These are phyloP conservation scores for Sophora flavescens DNA, from an alignment of 306 rosid species.

Conservation along the genomic window DNA sequence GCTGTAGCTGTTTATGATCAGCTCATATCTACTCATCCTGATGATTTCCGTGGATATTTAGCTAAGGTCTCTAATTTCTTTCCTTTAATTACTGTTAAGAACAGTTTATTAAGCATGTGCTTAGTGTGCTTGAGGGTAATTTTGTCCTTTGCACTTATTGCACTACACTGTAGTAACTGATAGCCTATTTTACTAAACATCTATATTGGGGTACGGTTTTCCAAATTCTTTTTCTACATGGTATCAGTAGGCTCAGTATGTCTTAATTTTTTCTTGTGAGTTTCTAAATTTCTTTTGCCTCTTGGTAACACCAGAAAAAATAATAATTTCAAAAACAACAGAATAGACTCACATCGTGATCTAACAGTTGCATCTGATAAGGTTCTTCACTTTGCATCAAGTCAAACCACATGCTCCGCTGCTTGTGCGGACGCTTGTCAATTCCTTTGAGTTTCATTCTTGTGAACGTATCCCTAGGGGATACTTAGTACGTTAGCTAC, in stretches of 20 bases:
- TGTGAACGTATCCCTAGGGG: background rate
- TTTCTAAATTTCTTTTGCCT: too few relatives aligned
- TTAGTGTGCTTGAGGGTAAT: background rate
- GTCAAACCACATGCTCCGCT: background rate
- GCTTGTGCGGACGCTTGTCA: background rate
- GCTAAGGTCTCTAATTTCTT: conserved; percentile 71
- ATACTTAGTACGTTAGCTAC: too few relatives aligned
- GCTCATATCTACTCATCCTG: conserved; percentile 78
- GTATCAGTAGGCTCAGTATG: too few relatives aligned
- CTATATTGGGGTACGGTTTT: too few relatives aligned
- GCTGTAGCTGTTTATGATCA: conserved; percentile 86
- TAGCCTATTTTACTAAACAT: background rate
- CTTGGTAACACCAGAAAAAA: too few relatives aligned
- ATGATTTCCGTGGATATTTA: conserved; percentile 93
- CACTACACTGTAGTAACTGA: background rate
- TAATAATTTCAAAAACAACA: too few relatives aligned
- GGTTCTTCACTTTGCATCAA: background rate
- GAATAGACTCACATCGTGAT: too few relatives aligned
- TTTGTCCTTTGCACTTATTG: too few relatives aligned
- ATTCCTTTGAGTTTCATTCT: background rate
- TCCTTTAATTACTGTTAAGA: background rate
- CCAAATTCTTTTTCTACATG: too few relatives aligned
- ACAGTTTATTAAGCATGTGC: background rate
- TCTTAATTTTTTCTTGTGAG: too few relatives aligned
- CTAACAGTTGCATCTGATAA: too few relatives aligned